Evolutionary conservation across 176 grass and related monocot genomes (phyloP).

Genomic region (Leersia perrieri): DNA sequence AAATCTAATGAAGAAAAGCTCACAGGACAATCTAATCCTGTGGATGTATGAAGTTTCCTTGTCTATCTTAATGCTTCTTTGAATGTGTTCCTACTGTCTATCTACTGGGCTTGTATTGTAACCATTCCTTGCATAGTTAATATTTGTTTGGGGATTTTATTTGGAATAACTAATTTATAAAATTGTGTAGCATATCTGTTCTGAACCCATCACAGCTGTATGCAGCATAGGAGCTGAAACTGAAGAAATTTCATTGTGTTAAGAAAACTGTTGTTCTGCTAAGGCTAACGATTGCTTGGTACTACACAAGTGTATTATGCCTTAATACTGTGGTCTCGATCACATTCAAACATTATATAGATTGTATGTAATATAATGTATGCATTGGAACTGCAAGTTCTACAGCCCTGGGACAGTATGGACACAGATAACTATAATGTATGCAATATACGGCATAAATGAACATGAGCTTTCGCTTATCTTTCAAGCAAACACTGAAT

Average conservation of each 20-base stretch:
- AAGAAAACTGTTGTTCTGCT: not conserved
- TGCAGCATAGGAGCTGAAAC: slow-evolving; percentile 2
- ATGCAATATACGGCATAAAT: slow-evolving; percentile 13
- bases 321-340: not conserved
- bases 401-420: slow-evolving; percentile 9
- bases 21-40: not conserved
- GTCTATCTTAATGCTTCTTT: slow-evolving; percentile 6
- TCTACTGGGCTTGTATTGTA: slow-evolving; percentile 4
- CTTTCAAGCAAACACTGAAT: slow-evolving; percentile 10
- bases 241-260: not conserved
- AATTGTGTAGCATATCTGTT: not conserved
- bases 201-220: not conserved
- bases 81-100: not conserved
- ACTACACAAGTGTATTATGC: slow-evolving; percentile 15
- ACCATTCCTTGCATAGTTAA: slow-evolving; percentile 10
- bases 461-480: not conserved
- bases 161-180: slow-evolving; percentile 8
- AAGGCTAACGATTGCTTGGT: slow-evolving; percentile 8
- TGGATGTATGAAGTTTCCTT: not conserved
- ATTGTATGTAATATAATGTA: no score
- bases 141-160: not conserved
- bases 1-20: not conserved
- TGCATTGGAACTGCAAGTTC: not conserved
- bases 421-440: not conserved
- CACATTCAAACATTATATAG: not conserved